These are phyloP conservation scores for Xylaria sp. DNA, from an alignment of 2,329 filamentous ascomycete species.

Conservation along the genomic window DNA sequence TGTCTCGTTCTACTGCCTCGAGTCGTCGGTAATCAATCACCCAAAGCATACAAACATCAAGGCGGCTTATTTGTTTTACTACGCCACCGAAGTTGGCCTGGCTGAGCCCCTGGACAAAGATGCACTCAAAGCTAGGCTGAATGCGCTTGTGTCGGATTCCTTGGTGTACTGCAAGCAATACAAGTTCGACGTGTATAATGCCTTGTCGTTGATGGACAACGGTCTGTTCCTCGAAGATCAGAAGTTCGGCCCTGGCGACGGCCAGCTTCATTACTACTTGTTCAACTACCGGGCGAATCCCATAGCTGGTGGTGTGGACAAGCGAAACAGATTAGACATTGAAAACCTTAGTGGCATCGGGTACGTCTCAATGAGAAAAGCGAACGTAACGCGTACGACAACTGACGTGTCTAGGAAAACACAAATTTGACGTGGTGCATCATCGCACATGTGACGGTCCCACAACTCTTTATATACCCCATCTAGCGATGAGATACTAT, in stretches of 20 bases:
- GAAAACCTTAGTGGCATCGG: constrained; percentile 86
- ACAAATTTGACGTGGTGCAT: constrained; percentile 43
- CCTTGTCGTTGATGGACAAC: constrained; percentile 92
- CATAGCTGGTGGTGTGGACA: constrained; percentile 86
- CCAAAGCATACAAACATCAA: constrained; percentile 80
- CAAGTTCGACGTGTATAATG: constrained; percentile 97
- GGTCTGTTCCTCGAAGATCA: constrained; percentile 91
- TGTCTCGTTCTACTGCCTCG: constrained; percentile 95
- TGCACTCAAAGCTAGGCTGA: constrained; percentile 81
- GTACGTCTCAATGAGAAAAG: constrained; percentile 74
- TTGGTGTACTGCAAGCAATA: constrained; percentile 85
- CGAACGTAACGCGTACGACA: constrained; percentile 24
- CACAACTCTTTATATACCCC: constrained; percentile 1
- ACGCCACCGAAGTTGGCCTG: constrained; percentile 85
- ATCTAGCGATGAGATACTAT: constrained; percentile 7
- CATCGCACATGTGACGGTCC: constrained; percentile 13
- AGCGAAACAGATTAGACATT: constrained; percentile 79
- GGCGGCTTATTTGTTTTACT: constrained; percentile 97
- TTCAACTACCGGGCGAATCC: constrained; percentile 94
- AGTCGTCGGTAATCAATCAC: constrained; percentile 89
- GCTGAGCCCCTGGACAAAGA: constrained; percentile 61
- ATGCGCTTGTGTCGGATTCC: constrained; percentile 82
- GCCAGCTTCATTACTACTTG: constrained; percentile 94
- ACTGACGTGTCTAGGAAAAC: constrained; percentile 47
- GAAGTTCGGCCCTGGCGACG: constrained; percentile 94